Conservation (phyloP, 805 yeast species). For the Sungouiella blattae region DNA sequence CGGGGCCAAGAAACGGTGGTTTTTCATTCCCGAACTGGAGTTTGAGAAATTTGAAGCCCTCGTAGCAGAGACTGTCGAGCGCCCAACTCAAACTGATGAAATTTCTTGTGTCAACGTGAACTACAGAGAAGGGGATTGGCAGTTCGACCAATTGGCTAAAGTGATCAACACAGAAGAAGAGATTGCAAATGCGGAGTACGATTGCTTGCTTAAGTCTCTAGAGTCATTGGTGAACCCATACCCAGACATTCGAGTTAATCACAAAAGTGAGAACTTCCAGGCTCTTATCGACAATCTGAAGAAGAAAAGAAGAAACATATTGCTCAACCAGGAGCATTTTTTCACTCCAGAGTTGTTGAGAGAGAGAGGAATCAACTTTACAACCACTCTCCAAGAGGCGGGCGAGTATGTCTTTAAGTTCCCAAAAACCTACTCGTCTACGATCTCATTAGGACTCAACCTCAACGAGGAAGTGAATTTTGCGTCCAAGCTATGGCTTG, state of each 20-base stretch:
- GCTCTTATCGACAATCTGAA: conserved; percentile 10
- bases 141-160: conserved; percentile 15
- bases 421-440: conserved; percentile 53
- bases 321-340: conserved; percentile 41
- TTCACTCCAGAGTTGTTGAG: conserved; percentile 48
- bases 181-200: conserved; percentile 18
- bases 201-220: conserved; percentile 25
- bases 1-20: conserved; percentile 60
- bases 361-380: conserved; percentile 46
- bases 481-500: conserved; percentile 57
- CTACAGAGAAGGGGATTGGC: conserved; percentile 16
- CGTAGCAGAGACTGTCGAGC: conserved; percentile 18
- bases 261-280: conserved; percentile 22
- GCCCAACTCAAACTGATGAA: conserved; percentile 3
- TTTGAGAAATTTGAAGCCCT: conserved; percentile 49
- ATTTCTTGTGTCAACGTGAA: conserved; percentile 17
- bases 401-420: conserved; percentile 59
- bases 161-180: conserved; percentile 16
- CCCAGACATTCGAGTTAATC: conserved; percentile 24
- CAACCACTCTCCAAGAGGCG: conserved; percentile 51
- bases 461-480: conserved; percentile 55
- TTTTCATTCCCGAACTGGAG: conserved; percentile 56
- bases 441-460: conserved; percentile 52
- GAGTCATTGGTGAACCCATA: conserved; percentile 29
- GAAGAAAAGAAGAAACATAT: conserved; percentile 8